Base-by-base conservation (phyloP, 345 rosid genomes). In the Hibiscus syriacus region DNA sequence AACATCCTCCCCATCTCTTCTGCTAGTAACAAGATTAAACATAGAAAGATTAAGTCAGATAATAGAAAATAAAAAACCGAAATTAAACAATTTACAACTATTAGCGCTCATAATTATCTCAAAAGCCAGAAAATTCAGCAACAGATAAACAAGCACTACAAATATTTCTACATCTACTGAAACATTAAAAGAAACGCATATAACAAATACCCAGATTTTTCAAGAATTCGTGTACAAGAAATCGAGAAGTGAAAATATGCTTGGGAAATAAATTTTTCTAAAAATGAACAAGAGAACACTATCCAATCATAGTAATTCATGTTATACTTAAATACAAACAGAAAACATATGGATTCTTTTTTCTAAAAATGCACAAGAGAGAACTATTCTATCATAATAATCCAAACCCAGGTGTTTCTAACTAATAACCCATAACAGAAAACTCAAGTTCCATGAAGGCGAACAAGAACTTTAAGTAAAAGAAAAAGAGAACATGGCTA, bases 1-100 rank as follows among this genome's bases (percentile, higher is more conserved):
- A 92, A 77, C 98, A 92, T 55, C 93, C 92, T 67, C 87, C 91
- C 93, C 97, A 92, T 79, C 92, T 76, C 84, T 88, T 90, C 73
- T 81, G 78, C 93, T 92, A 86, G 54, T 68, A 78, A 72, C 13
- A 72, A 71, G 59, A 48, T 26, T 27, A 36, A 9, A 20, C 63
- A 25, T 67, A 3, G 39, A 26, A 55, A 26, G 63, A 14, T 38
- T 50, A 4, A 14, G n/a, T 46, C 59, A 66, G 60, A 66, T 66
- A 61, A 13, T 3, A 13, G 2, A 23, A 49, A 50, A 45, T 45
- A 50, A 32, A 65, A 63, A 64, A 5, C 2, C 3, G 14, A 53
- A 53, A 53, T 23, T 22, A 53, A 53, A 53, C 16, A 53, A 53
- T 5, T 23, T 22, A 53, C 25, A 53, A 22, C 30, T 5, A 22